Base-by-base conservation (phyloP, 2,329 filamentous ascomycete genomes). In the Pezicula radicicola region DNA sequence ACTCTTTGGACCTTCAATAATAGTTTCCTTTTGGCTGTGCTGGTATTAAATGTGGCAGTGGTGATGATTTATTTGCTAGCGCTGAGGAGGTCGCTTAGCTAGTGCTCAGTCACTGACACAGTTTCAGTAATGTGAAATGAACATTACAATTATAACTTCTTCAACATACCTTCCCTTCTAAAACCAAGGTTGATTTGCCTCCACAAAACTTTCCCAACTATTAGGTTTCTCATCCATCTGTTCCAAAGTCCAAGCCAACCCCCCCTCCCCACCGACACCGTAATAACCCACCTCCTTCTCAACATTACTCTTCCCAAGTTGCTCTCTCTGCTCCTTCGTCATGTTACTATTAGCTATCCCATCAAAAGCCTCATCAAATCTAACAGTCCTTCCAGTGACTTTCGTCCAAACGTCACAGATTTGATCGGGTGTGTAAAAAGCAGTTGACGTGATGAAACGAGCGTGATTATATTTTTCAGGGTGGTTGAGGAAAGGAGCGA, bases 301-400 rank as follows among this genome's bases (percentile, higher is more conserved):
- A n/a, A 48, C 15, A 8, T 41, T 42, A 15, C 40, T 42, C 18
- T 42, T 25, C 9, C 18, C 27, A n/a, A 33, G 18, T 18, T 19
- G 28, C 35, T 50, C 25, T 41, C 50, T 56, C 33, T 48, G 35
- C 35, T 47, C 42, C 10, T 41, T 15, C 16, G 41, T 42, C 48
- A 52, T 46, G 19, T 46, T 72, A 61, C 77, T 70, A 86, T 85
- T 89, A 6, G 83, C 81, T 60, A 84, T 74, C 1, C 82, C 75
- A 55, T 85, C 79, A 0, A 84, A 86, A 27, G 53, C n/a, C 42
- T 54, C 47, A n/a, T 52, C 47, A 36, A 54, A 59, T 18, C 16
- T 51, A 4, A 60, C 53, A 19, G 28, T 54, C 58, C 68, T 72
- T 1, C 71, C 71, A 6, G 64, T 68, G 3, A 64, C 61, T 47